Evolutionary conservation across 768 basidiomycete species (phyloP).

Genomic region (Mycena epipterygia): DNA sequence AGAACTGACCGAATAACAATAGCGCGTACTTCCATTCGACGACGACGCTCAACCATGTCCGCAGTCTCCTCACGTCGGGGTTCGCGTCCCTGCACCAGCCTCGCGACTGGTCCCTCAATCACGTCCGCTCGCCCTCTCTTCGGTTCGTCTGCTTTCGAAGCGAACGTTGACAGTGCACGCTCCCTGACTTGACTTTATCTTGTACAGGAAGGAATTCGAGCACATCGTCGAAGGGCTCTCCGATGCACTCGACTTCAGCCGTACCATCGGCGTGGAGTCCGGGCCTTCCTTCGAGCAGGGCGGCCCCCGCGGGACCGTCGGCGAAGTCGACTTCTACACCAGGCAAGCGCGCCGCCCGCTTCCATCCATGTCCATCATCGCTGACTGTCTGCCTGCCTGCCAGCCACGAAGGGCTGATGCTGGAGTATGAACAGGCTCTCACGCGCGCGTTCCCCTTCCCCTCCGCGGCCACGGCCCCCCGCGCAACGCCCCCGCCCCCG

Average conservation of each 20-base stretch:
- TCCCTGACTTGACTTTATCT: slow-evolving; percentile 1
- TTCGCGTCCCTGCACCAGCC: slow-evolving; percentile 96
- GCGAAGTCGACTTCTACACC: slow-evolving; percentile 95
- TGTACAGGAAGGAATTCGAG: slow-evolving; percentile 82
- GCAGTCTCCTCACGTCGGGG: slow-evolving; percentile 89
- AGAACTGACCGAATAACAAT: neutral
- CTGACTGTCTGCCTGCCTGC: slow-evolving; percentile 3
- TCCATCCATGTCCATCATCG: no score
- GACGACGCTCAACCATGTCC: slow-evolving; percentile 92
- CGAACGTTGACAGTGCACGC: neutral
- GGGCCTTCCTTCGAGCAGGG: slow-evolving; percentile 76
- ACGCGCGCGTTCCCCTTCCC: slow-evolving; percentile 76
- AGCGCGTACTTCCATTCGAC: slow-evolving; percentile 98
- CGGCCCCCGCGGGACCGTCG: slow-evolving; percentile 77
- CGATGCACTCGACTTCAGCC: slow-evolving; percentile 94
- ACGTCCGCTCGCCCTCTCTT: slow-evolving; percentile 88
- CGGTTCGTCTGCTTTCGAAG: slow-evolving; percentile 57
- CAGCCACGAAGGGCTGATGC: slow-evolving; percentile 94
- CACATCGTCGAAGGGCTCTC: slow-evolving; percentile 85
- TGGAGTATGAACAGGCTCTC: slow-evolving; percentile 92
- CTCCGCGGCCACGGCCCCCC: slow-evolving; percentile 28
- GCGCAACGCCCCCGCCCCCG: slow-evolving; percentile 22
- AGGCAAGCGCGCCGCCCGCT: slow-evolving; percentile 61
- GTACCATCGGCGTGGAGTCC: slow-evolving; percentile 84
- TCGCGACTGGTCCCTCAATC: slow-evolving; percentile 90